phyloP scores from a whole-genome alignment of 768 basidiomycete species.

The Amanita phalloides region DNA sequence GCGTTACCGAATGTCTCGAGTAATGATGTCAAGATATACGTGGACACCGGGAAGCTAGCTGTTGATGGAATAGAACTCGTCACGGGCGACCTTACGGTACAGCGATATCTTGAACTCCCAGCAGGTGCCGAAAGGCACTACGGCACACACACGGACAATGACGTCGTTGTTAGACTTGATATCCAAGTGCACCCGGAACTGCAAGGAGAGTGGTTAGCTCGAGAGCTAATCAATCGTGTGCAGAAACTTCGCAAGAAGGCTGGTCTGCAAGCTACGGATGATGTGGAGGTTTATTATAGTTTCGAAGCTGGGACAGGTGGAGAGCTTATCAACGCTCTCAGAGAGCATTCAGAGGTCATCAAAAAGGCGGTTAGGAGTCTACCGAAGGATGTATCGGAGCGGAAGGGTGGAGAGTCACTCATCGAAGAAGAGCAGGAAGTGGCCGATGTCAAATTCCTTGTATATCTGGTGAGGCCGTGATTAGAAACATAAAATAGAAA shows the following conservation, averaged over 20 bases:
- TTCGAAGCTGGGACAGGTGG: slow-evolving; percentile 62
- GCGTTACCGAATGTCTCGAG: slow-evolving; percentile 75
- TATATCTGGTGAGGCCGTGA: slow-evolving; percentile 54
- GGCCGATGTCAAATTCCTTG: slow-evolving; percentile 63
- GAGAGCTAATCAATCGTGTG: slow-evolving; percentile 86
- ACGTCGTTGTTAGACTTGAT: slow-evolving; percentile 91
- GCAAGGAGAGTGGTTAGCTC: slow-evolving; percentile 76
- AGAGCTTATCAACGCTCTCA: slow-evolving; percentile 55
- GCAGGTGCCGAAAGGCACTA: slow-evolving; percentile 48
- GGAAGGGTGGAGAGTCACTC: slow-evolving; percentile 38
- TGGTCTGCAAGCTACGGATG: slow-evolving; percentile 90
- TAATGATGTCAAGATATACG: slow-evolving; percentile 72
- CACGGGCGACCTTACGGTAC: slow-evolving; percentile 84
- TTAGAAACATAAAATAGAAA: neutral
- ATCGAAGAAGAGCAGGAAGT: slow-evolving; percentile 86
- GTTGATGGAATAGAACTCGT: slow-evolving; percentile 88
- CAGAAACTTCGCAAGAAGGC: slow-evolving; percentile 96
- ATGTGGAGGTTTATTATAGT: slow-evolving; percentile 78
- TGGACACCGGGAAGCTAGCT: slow-evolving; percentile 60
- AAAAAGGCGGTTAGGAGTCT: slow-evolving; percentile 63
- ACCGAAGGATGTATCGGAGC: slow-evolving; percentile 48
- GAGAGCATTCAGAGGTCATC: slow-evolving; percentile 58
- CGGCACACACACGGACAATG: slow-evolving; percentile 84
- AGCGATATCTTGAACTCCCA: slow-evolving; percentile 82
- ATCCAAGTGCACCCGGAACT: slow-evolving; percentile 81